Conservation (phyloP, 192 early-diverging fungal genomes). For the Mortierella alpina region DNA sequence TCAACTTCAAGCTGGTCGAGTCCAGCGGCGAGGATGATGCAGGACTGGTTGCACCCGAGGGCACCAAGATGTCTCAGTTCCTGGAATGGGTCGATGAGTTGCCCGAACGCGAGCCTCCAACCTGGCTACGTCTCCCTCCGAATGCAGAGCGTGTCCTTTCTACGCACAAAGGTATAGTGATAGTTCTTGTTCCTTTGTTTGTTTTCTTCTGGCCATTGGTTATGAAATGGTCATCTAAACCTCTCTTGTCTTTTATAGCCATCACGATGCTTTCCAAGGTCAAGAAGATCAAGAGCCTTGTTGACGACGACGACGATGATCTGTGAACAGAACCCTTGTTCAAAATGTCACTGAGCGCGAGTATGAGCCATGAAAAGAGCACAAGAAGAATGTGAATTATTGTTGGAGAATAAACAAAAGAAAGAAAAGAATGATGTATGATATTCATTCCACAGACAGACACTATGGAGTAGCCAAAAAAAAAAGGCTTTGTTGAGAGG, state of each 20-base stretch:
- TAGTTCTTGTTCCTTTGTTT: not conserved
- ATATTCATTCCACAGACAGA: not conserved
- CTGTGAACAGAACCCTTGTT: not conserved
- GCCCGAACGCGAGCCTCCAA: slow-evolving; percentile 93
- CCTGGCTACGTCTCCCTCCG: slow-evolving; percentile 94
- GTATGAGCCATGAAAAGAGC: not conserved
- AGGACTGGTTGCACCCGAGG: slow-evolving; percentile 83
- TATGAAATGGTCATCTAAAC: slow-evolving; percentile 5
- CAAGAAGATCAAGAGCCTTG: slow-evolving; percentile 82
- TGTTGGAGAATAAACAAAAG: slow-evolving; percentile 1
- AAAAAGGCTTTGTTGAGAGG: not conserved
- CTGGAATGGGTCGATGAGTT: slow-evolving; percentile 88
- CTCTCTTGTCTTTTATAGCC: slow-evolving; percentile 53
- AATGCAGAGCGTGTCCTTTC: slow-evolving; percentile 94
- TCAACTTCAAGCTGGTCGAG: slow-evolving; percentile 82
- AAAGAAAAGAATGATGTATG: slow-evolving; percentile 4
- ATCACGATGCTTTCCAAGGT: slow-evolving; percentile 83
- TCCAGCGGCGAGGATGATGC: slow-evolving; percentile 33
- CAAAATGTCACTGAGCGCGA: too few species aligned
- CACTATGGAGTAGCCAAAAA: not conserved
- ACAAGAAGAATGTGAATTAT: slow-evolving; percentile 3
- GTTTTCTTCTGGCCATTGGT: not conserved
- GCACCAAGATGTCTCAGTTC: slow-evolving; percentile 86
- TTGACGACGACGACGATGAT: slow-evolving; percentile 79
- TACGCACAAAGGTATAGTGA: slow-evolving; percentile 76